Evolutionary conservation across 345 rosid genomes (phyloP).

Genomic region (Linum usitatissimum): DNA sequence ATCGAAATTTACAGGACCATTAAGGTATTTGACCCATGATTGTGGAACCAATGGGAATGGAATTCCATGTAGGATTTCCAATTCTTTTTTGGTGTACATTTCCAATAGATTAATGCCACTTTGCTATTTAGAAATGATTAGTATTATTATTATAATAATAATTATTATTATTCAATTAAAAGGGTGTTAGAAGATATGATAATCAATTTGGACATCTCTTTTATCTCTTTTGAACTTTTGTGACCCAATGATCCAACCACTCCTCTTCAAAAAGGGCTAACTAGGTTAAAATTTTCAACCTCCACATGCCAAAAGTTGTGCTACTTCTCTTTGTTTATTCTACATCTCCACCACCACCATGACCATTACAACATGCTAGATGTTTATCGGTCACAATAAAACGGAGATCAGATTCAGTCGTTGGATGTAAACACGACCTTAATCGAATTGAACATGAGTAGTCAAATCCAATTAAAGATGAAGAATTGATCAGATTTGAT

Average conservation of each 20-base stretch:
- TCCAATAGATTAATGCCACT: slow-evolving; percentile 18
- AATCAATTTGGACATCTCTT: no score
- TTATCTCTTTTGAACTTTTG: slow-evolving; percentile 16
- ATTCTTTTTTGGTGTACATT: not conserved
- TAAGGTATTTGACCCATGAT: no score
- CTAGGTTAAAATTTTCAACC: slow-evolving; percentile 32
- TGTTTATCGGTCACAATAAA: not conserved
- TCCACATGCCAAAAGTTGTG: slow-evolving; percentile 52
- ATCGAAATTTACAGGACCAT: no score
- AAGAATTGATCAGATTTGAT: no score
- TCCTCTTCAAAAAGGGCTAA: slow-evolving; percentile 21
- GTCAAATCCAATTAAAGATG: no score
- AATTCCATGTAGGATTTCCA: slow-evolving; percentile 42
- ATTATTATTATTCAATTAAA: no score
- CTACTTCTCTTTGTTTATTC: slow-evolving; percentile 14
- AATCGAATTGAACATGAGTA: no score
- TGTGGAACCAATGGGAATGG: slow-evolving; percentile 22
- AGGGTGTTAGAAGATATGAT: no score
- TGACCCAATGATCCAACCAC: slow-evolving; percentile 37
- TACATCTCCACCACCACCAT: not conserved
- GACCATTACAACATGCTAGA: not conserved
- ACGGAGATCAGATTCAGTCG: no score
- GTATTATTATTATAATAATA: no score
- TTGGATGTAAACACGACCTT: no score
- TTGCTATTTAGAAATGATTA: slow-evolving; percentile 11